Percentiles rank a stretch among this genome's conserved stretches.
Conservation (phyloP, 1,139 yeast genomes). For the Diutina scorzettiae region DNA sequence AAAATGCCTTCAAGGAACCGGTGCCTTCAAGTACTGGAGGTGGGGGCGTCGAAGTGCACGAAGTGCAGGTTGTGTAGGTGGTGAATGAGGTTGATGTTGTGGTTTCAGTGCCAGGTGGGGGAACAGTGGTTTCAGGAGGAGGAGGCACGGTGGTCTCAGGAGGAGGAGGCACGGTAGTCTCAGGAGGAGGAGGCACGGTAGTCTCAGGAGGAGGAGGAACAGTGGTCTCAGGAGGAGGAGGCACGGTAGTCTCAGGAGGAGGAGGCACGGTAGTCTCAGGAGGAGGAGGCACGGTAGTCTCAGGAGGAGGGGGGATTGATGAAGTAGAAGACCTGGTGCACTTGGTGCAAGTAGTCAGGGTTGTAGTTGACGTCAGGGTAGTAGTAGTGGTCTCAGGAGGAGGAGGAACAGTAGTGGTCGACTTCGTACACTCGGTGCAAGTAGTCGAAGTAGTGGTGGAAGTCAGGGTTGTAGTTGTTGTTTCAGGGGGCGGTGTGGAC, state of each 20-base stretch:
- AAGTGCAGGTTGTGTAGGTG: background rate
- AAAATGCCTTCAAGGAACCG: background rate
- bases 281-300: background rate
- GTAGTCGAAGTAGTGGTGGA: constrained; percentile 4
- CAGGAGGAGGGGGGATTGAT: too few relatives aligned
- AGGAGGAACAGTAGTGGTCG: constrained; percentile 7
- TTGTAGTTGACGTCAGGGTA: constrained; percentile 4
- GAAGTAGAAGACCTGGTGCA: background rate
- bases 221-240: background rate
- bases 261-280: background rate
- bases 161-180: background rate
- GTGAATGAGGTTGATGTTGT: background rate
- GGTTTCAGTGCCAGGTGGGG: background rate
- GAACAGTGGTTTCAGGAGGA: background rate
- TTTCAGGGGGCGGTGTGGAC: constrained; percentile 9
- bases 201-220: background rate
- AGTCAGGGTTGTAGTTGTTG: background rate
- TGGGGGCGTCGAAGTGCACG: background rate
- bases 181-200: background rate
- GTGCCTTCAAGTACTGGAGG: background rate
- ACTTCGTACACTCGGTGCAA: background rate
- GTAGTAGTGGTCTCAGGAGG: constrained; percentile 1
- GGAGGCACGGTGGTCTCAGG: background rate
- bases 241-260: background rate
- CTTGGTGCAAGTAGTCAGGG: background rate